Base-by-base conservation (phyloP, 495 filamentous ascomycete species). In the Niebla homalea region DNA sequence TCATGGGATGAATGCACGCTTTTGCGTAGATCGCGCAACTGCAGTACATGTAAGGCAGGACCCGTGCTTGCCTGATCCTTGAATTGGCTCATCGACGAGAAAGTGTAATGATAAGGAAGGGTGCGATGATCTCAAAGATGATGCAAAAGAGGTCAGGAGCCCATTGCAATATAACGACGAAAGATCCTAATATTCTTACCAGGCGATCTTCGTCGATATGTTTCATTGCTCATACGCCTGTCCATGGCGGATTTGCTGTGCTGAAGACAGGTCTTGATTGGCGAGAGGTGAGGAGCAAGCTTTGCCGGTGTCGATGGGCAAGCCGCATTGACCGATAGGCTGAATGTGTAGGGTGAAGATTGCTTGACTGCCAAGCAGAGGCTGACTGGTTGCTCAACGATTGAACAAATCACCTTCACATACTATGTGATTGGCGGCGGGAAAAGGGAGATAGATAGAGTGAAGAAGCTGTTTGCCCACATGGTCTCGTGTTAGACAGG, bases 191-290 rank as follows among this genome's bases (percentile, higher is more conserved):
- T 5, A 22, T 35, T 46, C 72, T 58, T 69, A 77, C 74, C 65
- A 53, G 74, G 74, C 36, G 74, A 77, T 46, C 73, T 65, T 47
- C 71, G 72, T 5, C 74, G 61, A 58, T 74, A 73, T 4, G 54
- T 60, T 37, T 76, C 72, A 48, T 57, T 62, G 25, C 48, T 43
- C 20, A 51, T 21, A 22, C 42, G 29, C 41, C 56, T 41, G 29
- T 51, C 56, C 48, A 54, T 48, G 8, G 37, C 36, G 23, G 56
- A 59, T 38, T 54, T 51, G 45, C 22, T 32, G 7, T 32, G 56
- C 57, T 51, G 52, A 62, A 51, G 55, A 48, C 5, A 53, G 44
- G 12, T 57, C 58, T 46, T 51, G 35, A 44, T 56, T 58, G 25
- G 53, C 43, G 11, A 53, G 19, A 35, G 57, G 57, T 11, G 57